A percentile compares a stretch with the other conserved stretches of the same genome.
Evolutionary conservation across 306 rosid genomes (phyloP).

Genomic region (Quercus bicolor): DNA sequence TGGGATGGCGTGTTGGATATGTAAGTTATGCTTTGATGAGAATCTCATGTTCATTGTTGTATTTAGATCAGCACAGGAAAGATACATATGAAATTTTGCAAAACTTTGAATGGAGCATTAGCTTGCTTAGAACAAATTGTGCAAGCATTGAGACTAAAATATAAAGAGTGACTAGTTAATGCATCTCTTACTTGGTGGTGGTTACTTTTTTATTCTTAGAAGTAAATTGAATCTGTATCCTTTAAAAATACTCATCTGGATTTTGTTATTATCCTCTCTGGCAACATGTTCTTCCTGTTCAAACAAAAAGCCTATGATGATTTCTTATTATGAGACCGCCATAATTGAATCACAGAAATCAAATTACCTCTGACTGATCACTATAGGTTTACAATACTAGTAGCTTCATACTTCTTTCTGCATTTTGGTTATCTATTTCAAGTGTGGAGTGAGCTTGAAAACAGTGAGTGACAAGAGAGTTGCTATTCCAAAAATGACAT

Average conservation of each 20-base stretch:
- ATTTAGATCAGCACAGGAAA: not conserved
- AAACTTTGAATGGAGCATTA: not conserved
- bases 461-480: not conserved
- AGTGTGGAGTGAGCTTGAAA: not conserved
- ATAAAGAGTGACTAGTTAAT: not conserved
- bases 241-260: not conserved
- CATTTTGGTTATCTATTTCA: not conserved
- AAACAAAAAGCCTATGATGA: not conserved
- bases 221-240: not conserved
- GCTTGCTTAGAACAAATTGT: not conserved
- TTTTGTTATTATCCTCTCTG: not conserved
- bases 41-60: not conserved
- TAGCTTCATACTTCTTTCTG: not conserved
- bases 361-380: too few species aligned
- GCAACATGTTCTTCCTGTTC: not conserved
- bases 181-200: not conserved
- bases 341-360: too few species aligned
- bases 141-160: not conserved
- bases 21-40: constrained; percentile 40
- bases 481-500: not conserved
- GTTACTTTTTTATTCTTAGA: not conserved
- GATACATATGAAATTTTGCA: not conserved
- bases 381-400: too few species aligned
- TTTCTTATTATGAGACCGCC: too few species aligned
- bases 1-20: constrained; percentile 99